phyloP scores from a whole-genome alignment of 192 early-diverging fungal species.

The Funneliformis mosseae region DNA sequence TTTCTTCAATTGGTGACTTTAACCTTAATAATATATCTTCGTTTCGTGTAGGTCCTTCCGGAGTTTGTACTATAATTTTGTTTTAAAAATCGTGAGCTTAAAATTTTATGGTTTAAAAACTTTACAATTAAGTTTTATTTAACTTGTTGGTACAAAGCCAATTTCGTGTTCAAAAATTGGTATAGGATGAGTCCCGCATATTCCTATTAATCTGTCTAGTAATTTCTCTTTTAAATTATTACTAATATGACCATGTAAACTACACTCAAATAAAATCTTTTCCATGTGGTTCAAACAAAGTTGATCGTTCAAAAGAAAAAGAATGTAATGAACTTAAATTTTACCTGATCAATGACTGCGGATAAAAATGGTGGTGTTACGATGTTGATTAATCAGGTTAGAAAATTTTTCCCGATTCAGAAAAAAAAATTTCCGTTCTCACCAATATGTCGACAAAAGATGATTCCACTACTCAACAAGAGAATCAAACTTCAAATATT shows the following conservation, averaged over 20 bases:
- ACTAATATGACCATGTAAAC: slow-evolving; percentile 55
- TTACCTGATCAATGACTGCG: no score
- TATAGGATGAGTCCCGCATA: slow-evolving; percentile 64
- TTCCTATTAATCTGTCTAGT: slow-evolving; percentile 64
- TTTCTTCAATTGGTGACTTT: slow-evolving; percentile 50
- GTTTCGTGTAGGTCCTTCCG: slow-evolving; percentile 68
- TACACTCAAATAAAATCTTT: slow-evolving; percentile 47
- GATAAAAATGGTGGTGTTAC: no score
- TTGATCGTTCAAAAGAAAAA: no score
- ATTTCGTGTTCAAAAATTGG: slow-evolving; percentile 71
- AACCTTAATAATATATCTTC: slow-evolving; percentile 74
- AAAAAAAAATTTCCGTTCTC: not conserved
- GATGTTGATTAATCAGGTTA: no score
- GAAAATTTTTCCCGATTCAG: no score
- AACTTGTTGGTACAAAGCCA: slow-evolving; percentile 64
- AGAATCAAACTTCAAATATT: not conserved
- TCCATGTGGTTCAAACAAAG: slow-evolving; percentile 34
- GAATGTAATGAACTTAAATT: no score
- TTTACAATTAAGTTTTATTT: not conserved
- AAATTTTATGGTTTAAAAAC: not conserved
- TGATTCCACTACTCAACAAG: no score
- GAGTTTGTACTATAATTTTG: slow-evolving; percentile 58
- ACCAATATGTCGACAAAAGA: not conserved
- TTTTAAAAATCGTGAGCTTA: not conserved
- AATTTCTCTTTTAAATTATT: slow-evolving; percentile 53